A percentile compares a stretch with the other conserved stretches of the same genome.
Evolutionary conservation across 1,284 basidiomycete genomes (phyloP).

Genomic region (Cutaneotrichosporon cutaneum): DNA sequence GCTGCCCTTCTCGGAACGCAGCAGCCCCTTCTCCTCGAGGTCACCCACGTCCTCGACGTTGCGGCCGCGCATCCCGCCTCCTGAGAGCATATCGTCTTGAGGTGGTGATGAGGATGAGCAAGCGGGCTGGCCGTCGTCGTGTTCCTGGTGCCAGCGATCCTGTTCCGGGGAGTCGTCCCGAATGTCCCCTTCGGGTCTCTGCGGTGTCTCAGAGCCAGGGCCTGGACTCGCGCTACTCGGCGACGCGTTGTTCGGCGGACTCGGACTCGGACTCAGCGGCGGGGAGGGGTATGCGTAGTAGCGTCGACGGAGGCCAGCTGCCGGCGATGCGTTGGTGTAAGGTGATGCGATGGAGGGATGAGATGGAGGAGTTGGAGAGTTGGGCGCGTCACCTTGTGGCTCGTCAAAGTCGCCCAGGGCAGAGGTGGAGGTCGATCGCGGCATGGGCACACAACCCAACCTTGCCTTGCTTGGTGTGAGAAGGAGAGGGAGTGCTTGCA

Average conservation of each 20-base stretch:
- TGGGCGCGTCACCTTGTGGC: not conserved
- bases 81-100: conserved; percentile 19
- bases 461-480: not conserved
- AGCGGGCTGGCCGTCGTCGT: not conserved
- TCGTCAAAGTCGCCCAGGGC: not conserved
- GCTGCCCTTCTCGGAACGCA: conserved; percentile 14
- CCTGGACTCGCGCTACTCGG: not conserved
- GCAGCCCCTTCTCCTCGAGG: conserved; percentile 47
- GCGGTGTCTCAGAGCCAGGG: not conserved
- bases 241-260: not conserved
- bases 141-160: not conserved
- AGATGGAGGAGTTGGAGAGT: not conserved
- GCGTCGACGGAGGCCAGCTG: not conserved
- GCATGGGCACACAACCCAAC: not conserved
- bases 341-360: not conserved
- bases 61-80: conserved; percentile 29
- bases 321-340: not conserved
- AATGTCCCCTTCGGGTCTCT: not conserved
- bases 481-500: not conserved
- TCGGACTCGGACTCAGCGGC: not conserved
- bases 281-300: not conserved
- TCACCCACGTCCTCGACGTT: conserved; percentile 44
- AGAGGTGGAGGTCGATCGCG: not conserved
- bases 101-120: not conserved
- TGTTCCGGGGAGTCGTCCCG: not conserved